Evolutionary conservation across 2,329 filamentous ascomycete genomes (phyloP), one percentile per base, ranked within the genome.

Genomic region (Xylariaceae sp.): DNA sequence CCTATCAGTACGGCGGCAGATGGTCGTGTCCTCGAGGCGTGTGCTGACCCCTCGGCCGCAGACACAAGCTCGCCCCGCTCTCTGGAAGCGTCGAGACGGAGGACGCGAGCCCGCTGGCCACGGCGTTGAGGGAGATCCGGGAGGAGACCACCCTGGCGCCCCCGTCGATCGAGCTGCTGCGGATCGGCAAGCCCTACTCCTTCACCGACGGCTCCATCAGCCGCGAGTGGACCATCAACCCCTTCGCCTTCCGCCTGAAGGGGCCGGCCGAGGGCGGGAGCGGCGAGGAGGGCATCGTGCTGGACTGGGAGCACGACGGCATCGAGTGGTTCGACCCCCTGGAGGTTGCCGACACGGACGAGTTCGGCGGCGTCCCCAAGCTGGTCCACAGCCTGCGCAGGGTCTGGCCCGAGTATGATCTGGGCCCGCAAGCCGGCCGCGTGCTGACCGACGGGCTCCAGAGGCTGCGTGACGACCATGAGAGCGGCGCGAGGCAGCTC

Each of bases 271-370:
- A 62, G 21, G 60, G 59, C 14, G 57, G 55, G 2, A 44, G 43
- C 18, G 61, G 59, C 3, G 65, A 69, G 35, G 49, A 61, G 9
- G 60, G 58, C 5, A 75, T 83, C 35, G 49, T 52, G 3, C 64
- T 74, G 18, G 71, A 82, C 49, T 77, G 72, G 72, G 78, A 83
- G 52, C 76, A 82, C 44, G 66, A 74, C 3, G 61, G 53, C 1
- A 78, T 67, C 59, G 57, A 60, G 17, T 81, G 77, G 72, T 68
- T 72, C 42, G 61, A 72, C 32, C 74, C 75, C 0, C 49, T 65
- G 2, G 49, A 61, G 3, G 60, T 80, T 8, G 56, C 60, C 13
- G 65, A 70, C 11, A 54, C 65, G 0, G 61, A 64, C 0, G 47
- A 47, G 1, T 67, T 71, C 27, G 62, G 64, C 1, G 68, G 70